Evolutionary conservation across 805 yeast genomes (phyloP).

Genomic region (Candida ficus): DNA sequence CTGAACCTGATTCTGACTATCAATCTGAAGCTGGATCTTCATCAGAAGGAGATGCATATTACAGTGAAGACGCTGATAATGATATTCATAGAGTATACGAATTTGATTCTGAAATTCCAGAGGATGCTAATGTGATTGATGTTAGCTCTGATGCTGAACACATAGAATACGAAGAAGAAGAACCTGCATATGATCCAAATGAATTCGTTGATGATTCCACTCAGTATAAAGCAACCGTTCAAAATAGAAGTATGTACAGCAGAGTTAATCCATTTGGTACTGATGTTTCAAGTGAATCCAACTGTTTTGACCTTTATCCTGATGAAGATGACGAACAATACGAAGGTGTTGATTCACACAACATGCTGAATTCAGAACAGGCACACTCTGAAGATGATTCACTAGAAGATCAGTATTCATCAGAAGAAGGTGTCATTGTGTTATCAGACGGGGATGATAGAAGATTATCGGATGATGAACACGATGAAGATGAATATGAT

Average conservation of each 20-base stretch:
- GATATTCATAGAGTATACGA: background rate
- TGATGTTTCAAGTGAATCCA: background rate
- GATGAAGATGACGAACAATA: background rate
- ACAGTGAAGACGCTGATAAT: background rate
- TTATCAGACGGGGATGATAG: too few relatives aligned
- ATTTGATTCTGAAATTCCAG: slow-evolving; percentile 3
- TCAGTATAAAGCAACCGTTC: slow-evolving; percentile 10
- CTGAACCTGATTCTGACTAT: background rate
- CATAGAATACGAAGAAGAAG: slow-evolving; percentile 6
- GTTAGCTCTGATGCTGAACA: slow-evolving; percentile 8
- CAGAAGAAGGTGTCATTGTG: too few relatives aligned
- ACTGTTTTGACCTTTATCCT: background rate
- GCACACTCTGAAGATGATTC: background rate
- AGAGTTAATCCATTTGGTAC: slow-evolving; percentile 1
- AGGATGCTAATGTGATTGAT: slow-evolving; percentile 7
- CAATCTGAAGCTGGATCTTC: too few relatives aligned
- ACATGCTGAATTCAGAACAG: background rate
- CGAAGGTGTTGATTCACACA: background rate
- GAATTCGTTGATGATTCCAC: slow-evolving; percentile 9
- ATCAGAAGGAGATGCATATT: background rate
- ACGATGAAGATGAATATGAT: background rate
- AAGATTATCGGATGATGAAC: too few relatives aligned
- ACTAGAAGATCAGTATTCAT: background rate
- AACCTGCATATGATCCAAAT: slow-evolving; percentile 10
- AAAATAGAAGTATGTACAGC: slow-evolving; percentile 9